These are phyloP conservation scores for Geum urbanum DNA, from an alignment of 306 rosid genomes.

Conservation along the genomic window DNA sequence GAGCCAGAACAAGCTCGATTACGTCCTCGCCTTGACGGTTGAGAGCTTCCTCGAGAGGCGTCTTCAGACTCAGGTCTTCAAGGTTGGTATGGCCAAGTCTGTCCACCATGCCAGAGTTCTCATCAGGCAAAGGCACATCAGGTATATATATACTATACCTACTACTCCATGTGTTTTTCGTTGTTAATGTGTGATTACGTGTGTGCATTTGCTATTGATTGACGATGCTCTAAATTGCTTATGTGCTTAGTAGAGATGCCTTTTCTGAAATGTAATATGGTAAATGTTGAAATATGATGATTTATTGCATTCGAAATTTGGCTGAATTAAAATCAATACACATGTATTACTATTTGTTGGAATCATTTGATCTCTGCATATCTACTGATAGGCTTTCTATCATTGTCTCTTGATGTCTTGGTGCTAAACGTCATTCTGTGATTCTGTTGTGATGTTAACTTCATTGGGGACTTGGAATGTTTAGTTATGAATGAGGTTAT, in stretches of 20 bases:
- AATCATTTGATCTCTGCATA: no score
- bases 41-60: constrained; percentile 43
- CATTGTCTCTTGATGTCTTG: no score
- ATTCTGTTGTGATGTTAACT: no score
- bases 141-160: constrained; percentile 10
- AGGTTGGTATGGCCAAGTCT: constrained; percentile 33
- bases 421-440: no score
- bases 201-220: background rate
- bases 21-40: constrained; percentile 36
- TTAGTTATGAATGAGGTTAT: no score
- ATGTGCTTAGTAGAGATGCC: background rate
- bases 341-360: no score
- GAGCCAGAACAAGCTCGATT: constrained; percentile 45
- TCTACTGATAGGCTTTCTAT: no score
- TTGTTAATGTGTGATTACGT: background rate
- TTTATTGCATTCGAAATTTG: no score
- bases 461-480: no score
- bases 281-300: no score
- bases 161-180: background rate
- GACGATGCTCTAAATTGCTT: background rate
- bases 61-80: constrained; percentile 34
- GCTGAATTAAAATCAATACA: no score
- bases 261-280: no score
- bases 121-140: constrained; percentile 34
- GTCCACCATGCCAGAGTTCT: constrained; percentile 34